Percentiles rank a stretch among this genome's conserved stretches.
Conservation (phyloP, 306 rosid genomes). For the Myrica gale region DNA sequence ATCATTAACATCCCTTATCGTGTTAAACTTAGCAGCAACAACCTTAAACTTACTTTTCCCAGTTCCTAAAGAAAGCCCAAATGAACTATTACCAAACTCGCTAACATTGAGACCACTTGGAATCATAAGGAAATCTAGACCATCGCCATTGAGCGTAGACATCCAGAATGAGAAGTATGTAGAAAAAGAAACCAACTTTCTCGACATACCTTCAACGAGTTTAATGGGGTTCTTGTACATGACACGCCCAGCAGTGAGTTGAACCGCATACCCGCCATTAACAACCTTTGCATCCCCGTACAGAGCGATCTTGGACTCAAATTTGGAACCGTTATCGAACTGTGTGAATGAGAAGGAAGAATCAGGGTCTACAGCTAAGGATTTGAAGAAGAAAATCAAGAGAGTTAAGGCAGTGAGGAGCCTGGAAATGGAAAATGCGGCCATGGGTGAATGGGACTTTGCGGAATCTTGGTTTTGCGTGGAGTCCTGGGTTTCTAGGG, state of each 20-base stretch:
- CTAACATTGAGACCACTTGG: constrained; percentile 54
- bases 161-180: constrained; percentile 65
- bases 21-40: constrained; percentile 47
- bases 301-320: constrained; percentile 52
- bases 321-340: constrained; percentile 53
- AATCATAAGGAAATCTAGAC: constrained; percentile 69
- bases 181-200: constrained; percentile 62
- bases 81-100: constrained; percentile 43
- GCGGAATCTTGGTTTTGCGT: constrained; percentile 39
- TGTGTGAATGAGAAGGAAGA: constrained; percentile 59
- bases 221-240: constrained; percentile 64
- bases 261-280: constrained; percentile 51
- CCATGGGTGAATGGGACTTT: constrained; percentile 64
- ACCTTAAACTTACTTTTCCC: constrained; percentile 32
- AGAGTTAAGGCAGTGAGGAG: constrained; percentile 31
- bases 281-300: constrained; percentile 66
- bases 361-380: constrained; percentile 38
- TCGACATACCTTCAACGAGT: constrained; percentile 55
- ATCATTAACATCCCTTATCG: constrained; percentile 35
- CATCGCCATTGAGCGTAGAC: constrained; percentile 45
- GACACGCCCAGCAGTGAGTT: constrained; percentile 60
- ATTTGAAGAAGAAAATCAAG: constrained; percentile 48
- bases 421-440: constrained; percentile 40
- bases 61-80: constrained; percentile 44
- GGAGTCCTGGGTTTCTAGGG: constrained; percentile 31